Base-by-base conservation (phyloP, 2,329 filamentous ascomycete species). In the Myriosclerotinia duriaeana region DNA sequence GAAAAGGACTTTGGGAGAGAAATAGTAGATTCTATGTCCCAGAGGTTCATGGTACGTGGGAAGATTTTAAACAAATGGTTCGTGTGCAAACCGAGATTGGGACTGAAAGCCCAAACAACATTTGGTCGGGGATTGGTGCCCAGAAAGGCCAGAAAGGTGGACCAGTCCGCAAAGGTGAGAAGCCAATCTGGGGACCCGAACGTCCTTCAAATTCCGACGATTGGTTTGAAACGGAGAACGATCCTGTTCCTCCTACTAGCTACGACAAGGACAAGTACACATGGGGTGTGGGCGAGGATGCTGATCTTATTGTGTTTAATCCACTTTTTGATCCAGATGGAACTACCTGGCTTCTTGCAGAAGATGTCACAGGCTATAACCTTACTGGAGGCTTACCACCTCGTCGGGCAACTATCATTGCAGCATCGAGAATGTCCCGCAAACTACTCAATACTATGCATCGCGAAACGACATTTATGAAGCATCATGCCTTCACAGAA, bases 401-500 rank as follows among this genome's bases (percentile, higher is more conserved):
- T 5, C 90, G 94, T 9, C 89, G 94, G 34, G 89, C 91, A 52
- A 90, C 92, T 71, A 96, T 98, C 79, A 94, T 97, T 76, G 94
- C 93, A 0, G 89, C 93, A 0, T 90, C 90, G 0, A 87, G 94
- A 64, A 89, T 98, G 79, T 95, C 90, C 15, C 87, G 88, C 59
- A 87, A 87, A 56, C 86, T 97, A 58, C 83, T 98, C 17, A 81
- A 88, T 69, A 89, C 89, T 22, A 98, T 98, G 94, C 94, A 98
- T 80, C 85, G 87, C 65, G 93, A 97, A 80, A 97, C 93, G 5
- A 87, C 88, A 40, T 85, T 91, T 73, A 89, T 89, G 75, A 93
- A 93, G 73, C 91, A 96, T 78, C 91, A 91, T 70, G 96, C 95
- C 81, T 96, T 96, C 77, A 91, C 93, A 0, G 94, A 98, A 78